Evolutionary conservation across 805 yeast genomes (phyloP), one percentile per base, ranked within the genome.

Genomic region (Monosporozyma yasuniensis): DNA sequence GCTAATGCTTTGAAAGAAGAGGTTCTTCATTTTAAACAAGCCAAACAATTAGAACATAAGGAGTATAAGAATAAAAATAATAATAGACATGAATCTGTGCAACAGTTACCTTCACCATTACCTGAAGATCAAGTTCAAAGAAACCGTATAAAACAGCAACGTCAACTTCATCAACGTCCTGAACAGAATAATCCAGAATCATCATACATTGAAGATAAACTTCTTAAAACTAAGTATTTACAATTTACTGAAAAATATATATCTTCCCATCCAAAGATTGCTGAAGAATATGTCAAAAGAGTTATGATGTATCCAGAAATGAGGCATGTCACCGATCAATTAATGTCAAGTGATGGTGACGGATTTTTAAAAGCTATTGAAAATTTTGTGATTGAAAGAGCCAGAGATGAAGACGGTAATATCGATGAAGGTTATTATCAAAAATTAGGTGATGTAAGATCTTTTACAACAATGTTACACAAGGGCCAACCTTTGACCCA

Each of bases 351-450:
- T 60, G 87, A 84, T 54, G 96, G 95, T n/a, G 76, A 77, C 54
- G 78, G 81, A 41, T 86, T 88, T 54, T 75, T 87, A 30, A 83
- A 83, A 54, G 82, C 87, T 75, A 83, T 89, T 79, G 95, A 87
- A 63, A 76, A 80, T 48, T 70, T 86, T 43, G 86, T 88, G 3
- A 76, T 76, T 50, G 74, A 80, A 42, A 68, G 44, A 44, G 14
- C 52, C 3, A 45, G 50, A 23, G 54, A 49, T 37, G 44, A 43
- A 12, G 43, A 38, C 18, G 52, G 49, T 32, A 27, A 48, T n/a
- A 46, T 45, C n/a, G 52, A 48, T 30, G 44, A 49, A 16, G 21
- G 42, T 16, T 46, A 22, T 18, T 42, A 52, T 27, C 58, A 55
- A 32, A 54, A 50, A 34, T 16, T 54, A 5, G 55, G 54, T 18